These are phyloP conservation scores for Symbiotaphrina buchneri DNA, from an alignment of 495 filamentous ascomycete species.

Conservation along the genomic window DNA sequence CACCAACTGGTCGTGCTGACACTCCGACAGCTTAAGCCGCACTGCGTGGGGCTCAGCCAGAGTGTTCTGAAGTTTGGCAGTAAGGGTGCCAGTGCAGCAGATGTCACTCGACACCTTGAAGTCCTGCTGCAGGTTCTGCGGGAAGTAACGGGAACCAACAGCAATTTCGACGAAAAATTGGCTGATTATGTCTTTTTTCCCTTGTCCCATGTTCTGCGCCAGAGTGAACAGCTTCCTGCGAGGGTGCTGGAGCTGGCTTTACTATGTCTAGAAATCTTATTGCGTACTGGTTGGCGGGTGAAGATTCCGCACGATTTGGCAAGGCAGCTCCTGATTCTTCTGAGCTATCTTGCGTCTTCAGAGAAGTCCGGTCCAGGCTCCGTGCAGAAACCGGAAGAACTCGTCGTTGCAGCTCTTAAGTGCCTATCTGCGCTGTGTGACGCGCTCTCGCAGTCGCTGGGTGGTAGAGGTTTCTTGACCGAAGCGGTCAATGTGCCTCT, in stretches of 20 bases:
- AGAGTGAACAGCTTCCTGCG: conserved; percentile 45
- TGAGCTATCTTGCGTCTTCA: conserved; percentile 42
- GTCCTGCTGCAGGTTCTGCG: conserved; percentile 28
- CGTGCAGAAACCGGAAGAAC: conserved; percentile 34
- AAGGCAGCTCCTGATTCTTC: conserved; percentile 65
- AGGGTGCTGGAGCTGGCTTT: conserved; percentile 54
- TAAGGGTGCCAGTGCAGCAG: conserved; percentile 24
- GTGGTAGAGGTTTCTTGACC: conserved; percentile 13
- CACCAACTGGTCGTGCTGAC: neutral
- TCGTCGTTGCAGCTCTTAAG: conserved; percentile 32
- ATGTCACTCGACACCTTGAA: conserved; percentile 28
- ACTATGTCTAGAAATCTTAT: conserved; percentile 44
- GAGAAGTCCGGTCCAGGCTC: conserved; percentile 20
- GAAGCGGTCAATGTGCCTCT: conserved; percentile 44
- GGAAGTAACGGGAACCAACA: conserved; percentile 22
- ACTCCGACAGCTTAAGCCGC: conserved; percentile 39
- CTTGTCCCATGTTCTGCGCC: conserved; percentile 64
- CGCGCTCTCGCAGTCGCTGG: conserved; percentile 10
- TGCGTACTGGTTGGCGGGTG: conserved; percentile 55
- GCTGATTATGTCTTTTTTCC: conserved; percentile 94
- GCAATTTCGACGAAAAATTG: conserved; percentile 50
- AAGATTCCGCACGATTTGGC: conserved; percentile 43
- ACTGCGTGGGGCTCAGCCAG: conserved; percentile 61
- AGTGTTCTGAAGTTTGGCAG: conserved; percentile 36
- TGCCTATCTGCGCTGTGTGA: conserved; percentile 31